phyloP scores from a whole-genome alignment of 306 rosid species.

The Lathyrus tuberosus region DNA sequence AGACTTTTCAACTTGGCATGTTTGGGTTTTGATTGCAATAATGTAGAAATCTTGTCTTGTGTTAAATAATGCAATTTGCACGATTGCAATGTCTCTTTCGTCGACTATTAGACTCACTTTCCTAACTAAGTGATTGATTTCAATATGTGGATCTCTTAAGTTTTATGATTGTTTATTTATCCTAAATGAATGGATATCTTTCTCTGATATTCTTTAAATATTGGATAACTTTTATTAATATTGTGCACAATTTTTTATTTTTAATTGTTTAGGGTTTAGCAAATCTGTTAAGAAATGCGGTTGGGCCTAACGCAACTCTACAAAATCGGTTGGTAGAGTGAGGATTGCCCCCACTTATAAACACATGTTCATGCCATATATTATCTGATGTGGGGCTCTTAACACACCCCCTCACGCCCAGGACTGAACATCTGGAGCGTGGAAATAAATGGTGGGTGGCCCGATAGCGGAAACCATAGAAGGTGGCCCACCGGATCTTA shows the following conservation, averaged over 20 bases:
- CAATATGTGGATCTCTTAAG: no score
- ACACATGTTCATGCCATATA: no score
- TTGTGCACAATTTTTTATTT: conserved; percentile 5
- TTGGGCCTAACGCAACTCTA: no score
- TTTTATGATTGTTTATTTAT: background rate
- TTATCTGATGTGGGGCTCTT: no score
- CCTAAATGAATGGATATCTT: background rate
- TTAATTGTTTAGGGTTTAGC: background rate
- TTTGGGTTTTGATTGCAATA: conserved; percentile 20
- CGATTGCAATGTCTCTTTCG: conserved; percentile 44
- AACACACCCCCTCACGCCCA: no score
- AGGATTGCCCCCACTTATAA: no score
- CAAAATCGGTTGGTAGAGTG: no score
- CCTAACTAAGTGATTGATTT: background rate
- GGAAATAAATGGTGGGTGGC: no score
- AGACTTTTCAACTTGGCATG: conserved; percentile 29
- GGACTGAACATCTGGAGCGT: no score
- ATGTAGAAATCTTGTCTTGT: conserved; percentile 19
- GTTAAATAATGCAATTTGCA: conserved; percentile 37
- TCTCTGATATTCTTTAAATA: background rate
- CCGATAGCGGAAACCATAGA: no score
- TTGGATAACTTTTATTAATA: conserved; percentile 5
- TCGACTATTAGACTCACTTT: conserved; percentile 8
- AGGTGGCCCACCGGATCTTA: no score
- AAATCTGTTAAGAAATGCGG: no score